These are phyloP conservation scores for Pythium plurisporium DNA, from an alignment of 352 stramenopile species.

Conservation along the genomic window DNA sequence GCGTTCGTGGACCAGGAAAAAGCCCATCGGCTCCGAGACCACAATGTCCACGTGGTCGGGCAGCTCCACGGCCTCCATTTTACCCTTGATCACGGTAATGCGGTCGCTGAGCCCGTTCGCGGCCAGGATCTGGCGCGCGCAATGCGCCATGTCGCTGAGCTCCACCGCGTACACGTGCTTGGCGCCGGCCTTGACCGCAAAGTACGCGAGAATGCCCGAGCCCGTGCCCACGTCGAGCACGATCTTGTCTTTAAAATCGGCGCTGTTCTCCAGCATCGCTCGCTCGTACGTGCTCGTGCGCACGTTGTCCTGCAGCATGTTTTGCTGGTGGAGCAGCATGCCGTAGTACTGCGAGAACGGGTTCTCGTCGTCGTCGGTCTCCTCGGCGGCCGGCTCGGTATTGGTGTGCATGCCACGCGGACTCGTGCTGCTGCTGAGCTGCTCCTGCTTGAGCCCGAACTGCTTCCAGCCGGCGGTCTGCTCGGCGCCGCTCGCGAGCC, in stretches of 20 bases:
- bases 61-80: constrained; percentile 96
- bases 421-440: background rate
- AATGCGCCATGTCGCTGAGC: constrained; percentile 97
- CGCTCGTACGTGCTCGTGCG: constrained; percentile 98
- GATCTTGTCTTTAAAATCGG: constrained; percentile 96
- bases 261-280: constrained; percentile 95
- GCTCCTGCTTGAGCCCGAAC: background rate
- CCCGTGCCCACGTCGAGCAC: constrained; percentile 99
- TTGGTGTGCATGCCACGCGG: background rate
- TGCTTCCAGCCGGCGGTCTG: constrained; percentile 27
- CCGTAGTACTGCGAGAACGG: constrained; percentile 94
- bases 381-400: background rate
- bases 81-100: constrained; percentile 96
- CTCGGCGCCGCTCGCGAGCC: constrained; percentile 15
- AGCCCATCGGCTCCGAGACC: constrained; percentile 99
- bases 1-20: constrained; percentile 98
- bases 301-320: constrained; percentile 99
- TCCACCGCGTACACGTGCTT: constrained; percentile 94
- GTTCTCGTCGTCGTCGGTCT: constrained; percentile 54
- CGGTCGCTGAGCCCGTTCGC: constrained; percentile 94
- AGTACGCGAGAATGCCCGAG: constrained; percentile 98
- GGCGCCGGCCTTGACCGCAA: constrained; percentile 96
- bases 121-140: constrained; percentile 91
- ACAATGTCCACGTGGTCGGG: constrained; percentile 98
- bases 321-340: constrained; percentile 98